Base-by-base conservation (phyloP, 2,329 filamentous ascomycete genomes). In the Emericellopsis atlantica region DNA sequence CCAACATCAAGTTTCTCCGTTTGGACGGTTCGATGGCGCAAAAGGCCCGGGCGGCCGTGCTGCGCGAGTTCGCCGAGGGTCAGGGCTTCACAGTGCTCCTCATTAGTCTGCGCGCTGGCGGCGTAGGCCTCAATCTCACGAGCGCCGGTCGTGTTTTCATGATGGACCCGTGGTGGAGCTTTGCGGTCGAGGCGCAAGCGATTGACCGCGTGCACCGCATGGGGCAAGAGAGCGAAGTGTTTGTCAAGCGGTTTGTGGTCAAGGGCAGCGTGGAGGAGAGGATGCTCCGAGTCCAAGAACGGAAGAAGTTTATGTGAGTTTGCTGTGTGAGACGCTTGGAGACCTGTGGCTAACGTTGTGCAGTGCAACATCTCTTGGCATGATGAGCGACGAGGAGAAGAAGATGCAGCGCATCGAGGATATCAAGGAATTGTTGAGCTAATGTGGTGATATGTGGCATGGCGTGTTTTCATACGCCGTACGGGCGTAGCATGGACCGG, bases 141-240 rank as follows among this genome's bases (percentile, higher is more conserved):
- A 81, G 80, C 49, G 92, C 92, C 6, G 86, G 81, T 47, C 71
- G 85, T 41, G 93, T 98, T 5, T 98, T 83, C 65, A 93, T 98
- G 84, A 96, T 98, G 92, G 92, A 98, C 60, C 92, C 92, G 0
- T 98, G 92, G 92, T 98, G 92, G 92, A 93, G 85, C 55, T 98
- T 90, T 60, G 89, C 92, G 0, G 81, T 96, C 11, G 92, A 98
- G 62, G 87, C 89, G 5, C 92, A 98, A 61, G 92, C 92, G 8
- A 96, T 98, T 54, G 92, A 98, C 64, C 85, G 92, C 1, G 88
- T 98, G 29, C 92, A 98, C 65, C 79, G 92, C 8, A 95, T 98
- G 85, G 92, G 92, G 0, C 92, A 98, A 59, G 79, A 84, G 39
- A 74, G 79, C 14, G 84, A 90, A 52, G 92, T 98, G 2, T 76